Evolutionary conservation across 371 early-diverging fungal genomes (phyloP).

Genomic region (Rhizomucor pusillus): DNA sequence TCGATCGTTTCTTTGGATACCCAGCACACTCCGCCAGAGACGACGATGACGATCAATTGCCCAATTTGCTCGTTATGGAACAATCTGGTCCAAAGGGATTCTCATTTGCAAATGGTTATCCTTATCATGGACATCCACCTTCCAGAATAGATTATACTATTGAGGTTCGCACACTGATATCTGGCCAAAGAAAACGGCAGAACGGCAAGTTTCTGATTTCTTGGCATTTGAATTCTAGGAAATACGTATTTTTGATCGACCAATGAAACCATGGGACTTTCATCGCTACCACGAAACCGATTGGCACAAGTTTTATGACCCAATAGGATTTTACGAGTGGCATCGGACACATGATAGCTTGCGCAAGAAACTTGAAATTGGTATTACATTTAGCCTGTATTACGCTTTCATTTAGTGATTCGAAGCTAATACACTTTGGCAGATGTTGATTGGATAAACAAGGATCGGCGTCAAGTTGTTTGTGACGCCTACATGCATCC

Average conservation of each 20-base stretch:
- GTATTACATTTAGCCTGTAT: constrained; percentile 3
- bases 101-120: too few relatives aligned
- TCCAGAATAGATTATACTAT: neutral
- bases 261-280: constrained; percentile 37
- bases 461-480: constrained; percentile 14
- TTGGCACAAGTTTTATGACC: constrained; percentile 27
- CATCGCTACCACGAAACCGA: constrained; percentile 22
- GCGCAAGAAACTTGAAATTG: constrained; percentile 3
- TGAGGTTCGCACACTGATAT: neutral
- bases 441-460: constrained; percentile 19
- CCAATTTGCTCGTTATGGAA: neutral
- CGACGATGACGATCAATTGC: constrained; percentile 1
- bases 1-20: constrained; percentile 23
- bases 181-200: neutral
- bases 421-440: constrained; percentile 3
- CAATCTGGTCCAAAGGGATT: neutral
- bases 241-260: constrained; percentile 14
- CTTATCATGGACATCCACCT: too few relatives aligned
- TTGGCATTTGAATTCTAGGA: constrained; percentile 10
- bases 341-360: constrained; percentile 17
- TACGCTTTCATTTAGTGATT: too few relatives aligned
- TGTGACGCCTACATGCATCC: constrained; percentile 13
- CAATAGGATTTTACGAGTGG: constrained; percentile 33
- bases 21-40: constrained; percentile 12
- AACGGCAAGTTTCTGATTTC: constrained; percentile 3